These are phyloP conservation scores for Malassezia arunalokei DNA, from an alignment of 1,284 basidiomycete genomes.

Conservation along the genomic window DNA sequence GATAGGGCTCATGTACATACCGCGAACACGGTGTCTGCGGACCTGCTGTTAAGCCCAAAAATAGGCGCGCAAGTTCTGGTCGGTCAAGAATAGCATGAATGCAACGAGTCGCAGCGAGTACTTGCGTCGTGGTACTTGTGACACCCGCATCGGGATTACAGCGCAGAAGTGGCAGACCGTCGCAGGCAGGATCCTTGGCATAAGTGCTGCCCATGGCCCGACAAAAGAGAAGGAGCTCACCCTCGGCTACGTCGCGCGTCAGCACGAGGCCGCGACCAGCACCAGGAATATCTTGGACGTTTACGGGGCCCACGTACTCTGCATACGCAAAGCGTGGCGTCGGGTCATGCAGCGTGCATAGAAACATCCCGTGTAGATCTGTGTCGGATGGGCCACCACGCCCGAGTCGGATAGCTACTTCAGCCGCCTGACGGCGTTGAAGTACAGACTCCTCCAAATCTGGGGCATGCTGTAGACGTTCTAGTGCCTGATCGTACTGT, in stretches of 20 bases:
- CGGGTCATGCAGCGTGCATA: conserved; percentile 21
- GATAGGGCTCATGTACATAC: conserved; percentile 26
- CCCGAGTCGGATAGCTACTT: conserved; percentile 16
- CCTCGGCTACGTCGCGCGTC: conserved; percentile 29
- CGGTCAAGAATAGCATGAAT: conserved; percentile 37
- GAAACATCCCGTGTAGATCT: conserved; percentile 27
- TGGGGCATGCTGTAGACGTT: not conserved
- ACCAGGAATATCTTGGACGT: conserved; percentile 28
- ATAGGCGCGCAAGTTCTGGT: conserved; percentile 26
- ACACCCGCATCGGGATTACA: conserved; percentile 32
- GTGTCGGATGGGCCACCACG: conserved; percentile 22
- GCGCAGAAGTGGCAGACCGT: conserved; percentile 26
- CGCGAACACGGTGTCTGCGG: conserved; percentile 23
- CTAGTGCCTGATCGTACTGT: conserved; percentile 8
- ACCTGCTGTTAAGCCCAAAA: conserved; percentile 42
- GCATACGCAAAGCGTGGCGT: conserved; percentile 27
- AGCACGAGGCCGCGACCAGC: conserved; percentile 39
- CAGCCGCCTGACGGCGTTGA: conserved; percentile 16
- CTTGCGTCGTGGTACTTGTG: conserved; percentile 42
- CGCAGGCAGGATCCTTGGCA: conserved; percentile 24
- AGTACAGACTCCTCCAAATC: not conserved
- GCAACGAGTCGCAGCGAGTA: conserved; percentile 36
- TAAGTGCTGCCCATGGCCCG: conserved; percentile 33
- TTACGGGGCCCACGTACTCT: conserved; percentile 32
- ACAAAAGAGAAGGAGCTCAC: conserved; percentile 35